Evolutionary conservation across 352 stramenopile genomes (phyloP).

Genomic region (Phytophthora colocasiae): DNA sequence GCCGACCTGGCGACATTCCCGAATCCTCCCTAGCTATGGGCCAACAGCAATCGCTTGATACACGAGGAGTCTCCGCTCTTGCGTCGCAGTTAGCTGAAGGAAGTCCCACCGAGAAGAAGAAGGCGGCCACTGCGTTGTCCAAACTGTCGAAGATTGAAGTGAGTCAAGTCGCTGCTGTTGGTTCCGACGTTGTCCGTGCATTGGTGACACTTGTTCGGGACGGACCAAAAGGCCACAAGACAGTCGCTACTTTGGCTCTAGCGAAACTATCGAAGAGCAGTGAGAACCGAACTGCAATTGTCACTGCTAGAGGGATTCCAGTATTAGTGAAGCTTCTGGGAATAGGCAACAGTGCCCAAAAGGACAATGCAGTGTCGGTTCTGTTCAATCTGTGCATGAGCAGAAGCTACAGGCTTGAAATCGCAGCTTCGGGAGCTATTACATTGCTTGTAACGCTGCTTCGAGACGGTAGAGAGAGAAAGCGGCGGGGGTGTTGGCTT

Average conservation of each 20-base stretch:
- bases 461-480: constrained; percentile 16
- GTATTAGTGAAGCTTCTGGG: constrained; percentile 4
- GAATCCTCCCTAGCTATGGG: constrained; percentile 1
- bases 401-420: constrained; percentile 3
- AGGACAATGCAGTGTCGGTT: constrained; percentile 7
- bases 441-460: constrained; percentile 13
- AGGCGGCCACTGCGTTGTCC: neutral
- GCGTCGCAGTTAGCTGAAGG: neutral
- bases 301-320: constrained; percentile 5
- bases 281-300: constrained; percentile 5
- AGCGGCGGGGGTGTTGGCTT: constrained; percentile 19
- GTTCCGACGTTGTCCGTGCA: constrained; percentile 1
- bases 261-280: constrained; percentile 14
- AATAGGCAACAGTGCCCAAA: constrained; percentile 6
- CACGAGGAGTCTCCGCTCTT: neutral
- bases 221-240: constrained; percentile 17
- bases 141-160: neutral
- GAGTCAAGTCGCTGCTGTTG: neutral
- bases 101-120: neutral
- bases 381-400: constrained; percentile 19
- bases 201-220: constrained; percentile 9
- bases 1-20: too few relatives aligned
- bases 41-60: constrained; percentile 5
- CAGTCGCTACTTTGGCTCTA: constrained; percentile 10
- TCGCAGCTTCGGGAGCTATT: constrained; percentile 7